Conservation (phyloP, 179 eudicot genomes). For the Pouteria campechiana region DNA sequence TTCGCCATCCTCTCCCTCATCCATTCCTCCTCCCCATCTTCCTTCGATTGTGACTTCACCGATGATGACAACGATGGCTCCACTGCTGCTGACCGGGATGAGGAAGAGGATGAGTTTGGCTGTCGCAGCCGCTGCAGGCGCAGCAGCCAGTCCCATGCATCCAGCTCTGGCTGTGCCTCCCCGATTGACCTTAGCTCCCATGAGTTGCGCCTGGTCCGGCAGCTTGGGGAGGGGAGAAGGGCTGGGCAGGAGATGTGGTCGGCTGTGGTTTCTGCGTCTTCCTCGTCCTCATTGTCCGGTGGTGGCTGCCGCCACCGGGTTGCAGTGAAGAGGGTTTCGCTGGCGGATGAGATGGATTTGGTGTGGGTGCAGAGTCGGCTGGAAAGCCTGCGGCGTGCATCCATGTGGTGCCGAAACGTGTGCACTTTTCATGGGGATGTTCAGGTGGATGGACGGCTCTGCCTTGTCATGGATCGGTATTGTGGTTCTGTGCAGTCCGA, state of each 20-base stretch:
- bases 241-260: slow-evolving; percentile 73
- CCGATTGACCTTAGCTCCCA: slow-evolving; percentile 47
- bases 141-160: slow-evolving; percentile 9
- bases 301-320: slow-evolving; percentile 54
- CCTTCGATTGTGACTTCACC: slow-evolving; percentile 3
- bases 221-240: slow-evolving; percentile 62
- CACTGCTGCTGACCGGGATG: slow-evolving; percentile 26
- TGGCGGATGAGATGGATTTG: slow-evolving; percentile 59
- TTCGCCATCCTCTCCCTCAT: slow-evolving; percentile 59
- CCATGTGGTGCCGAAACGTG: slow-evolving; percentile 96
- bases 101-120: slow-evolving; percentile 11
- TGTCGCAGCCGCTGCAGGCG: slow-evolving; percentile 15
- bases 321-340: slow-evolving; percentile 70
- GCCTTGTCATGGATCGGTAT: slow-evolving; percentile 77
- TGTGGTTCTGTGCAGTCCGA: slow-evolving; percentile 70
- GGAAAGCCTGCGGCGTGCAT: slow-evolving; percentile 55
- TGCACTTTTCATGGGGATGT: slow-evolving; percentile 67
- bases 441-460: slow-evolving; percentile 35
- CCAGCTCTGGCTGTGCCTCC: slow-evolving; percentile 8
- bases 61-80: slow-evolving; percentile 32
- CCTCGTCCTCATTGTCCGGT: neutral
- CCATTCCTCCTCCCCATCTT: slow-evolving; percentile 9
- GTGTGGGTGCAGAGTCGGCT: slow-evolving; percentile 71
- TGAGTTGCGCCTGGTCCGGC: slow-evolving; percentile 46
- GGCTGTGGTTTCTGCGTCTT: slow-evolving; percentile 32